Conservation (phyloP, 2,329 filamentous ascomycete species). For the Allantophomopsis cytisporea region DNA sequence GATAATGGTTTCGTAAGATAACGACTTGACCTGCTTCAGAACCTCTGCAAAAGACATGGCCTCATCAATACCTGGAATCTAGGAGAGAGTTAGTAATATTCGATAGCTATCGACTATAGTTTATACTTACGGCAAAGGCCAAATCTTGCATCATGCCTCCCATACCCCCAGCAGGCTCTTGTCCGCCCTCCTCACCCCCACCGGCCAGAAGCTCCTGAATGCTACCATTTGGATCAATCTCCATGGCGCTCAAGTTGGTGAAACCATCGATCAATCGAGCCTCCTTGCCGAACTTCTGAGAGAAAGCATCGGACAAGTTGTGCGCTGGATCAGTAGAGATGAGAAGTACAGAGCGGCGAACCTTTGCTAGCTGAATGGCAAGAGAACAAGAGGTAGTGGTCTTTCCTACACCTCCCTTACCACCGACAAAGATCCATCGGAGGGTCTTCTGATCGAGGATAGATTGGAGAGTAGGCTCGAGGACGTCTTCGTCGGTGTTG, state of each 20-base stretch:
- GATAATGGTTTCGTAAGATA: conserved; percentile 97
- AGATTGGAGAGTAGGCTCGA: conserved; percentile 87
- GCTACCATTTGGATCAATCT: conserved; percentile 95
- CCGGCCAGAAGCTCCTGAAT: conserved; percentile 88
- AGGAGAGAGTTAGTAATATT: background rate
- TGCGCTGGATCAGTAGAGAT: conserved; percentile 98
- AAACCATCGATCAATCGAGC: conserved; percentile 86
- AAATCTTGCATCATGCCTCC: conserved; percentile 98
- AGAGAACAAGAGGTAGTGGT: conserved; percentile 99
- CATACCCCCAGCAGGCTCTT: conserved; percentile 60
- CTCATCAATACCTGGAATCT: conserved; percentile 98
- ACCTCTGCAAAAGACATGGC: conserved; percentile 99
- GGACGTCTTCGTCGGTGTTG: conserved; percentile 54
- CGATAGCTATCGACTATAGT: no score
- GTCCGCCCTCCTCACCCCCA: conserved; percentile 57
- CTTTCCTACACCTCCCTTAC: conserved; percentile 97
- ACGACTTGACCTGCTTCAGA: conserved; percentile 96
- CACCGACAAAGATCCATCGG: conserved; percentile 98
- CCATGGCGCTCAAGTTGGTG: conserved; percentile 91
- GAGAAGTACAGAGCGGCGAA: conserved; percentile 87
- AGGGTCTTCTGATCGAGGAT: conserved; percentile 91
- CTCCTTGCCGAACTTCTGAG: conserved; percentile 98
- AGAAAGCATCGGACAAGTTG: conserved; percentile 95
- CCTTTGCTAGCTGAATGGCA: conserved; percentile 91
- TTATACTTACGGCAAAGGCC: conserved; percentile 66